Percentiles rank a stretch among this genome's conserved stretches.
Conservation (phyloP, 2,329 filamentous ascomycete species). For the Xylariaceae sp. region DNA sequence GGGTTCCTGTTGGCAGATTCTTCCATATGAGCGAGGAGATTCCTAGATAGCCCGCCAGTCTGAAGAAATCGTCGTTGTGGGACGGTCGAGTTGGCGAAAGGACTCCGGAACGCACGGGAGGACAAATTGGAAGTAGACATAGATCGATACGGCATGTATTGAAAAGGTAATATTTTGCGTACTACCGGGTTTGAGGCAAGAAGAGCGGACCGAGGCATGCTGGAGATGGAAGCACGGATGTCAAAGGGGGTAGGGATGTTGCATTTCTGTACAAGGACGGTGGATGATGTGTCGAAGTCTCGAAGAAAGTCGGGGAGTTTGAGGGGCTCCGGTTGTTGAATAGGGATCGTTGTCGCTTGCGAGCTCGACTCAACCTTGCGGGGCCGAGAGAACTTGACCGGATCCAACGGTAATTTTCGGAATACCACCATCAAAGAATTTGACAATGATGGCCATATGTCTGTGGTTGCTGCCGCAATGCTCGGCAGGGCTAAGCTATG, state of each 20-base stretch:
- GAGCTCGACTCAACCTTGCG: constrained; percentile 12
- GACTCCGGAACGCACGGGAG: constrained; percentile 22
- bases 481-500: constrained; percentile 39
- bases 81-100: constrained; percentile 15
- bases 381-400: constrained; percentile 11
- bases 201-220: constrained; percentile 35
- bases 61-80: constrained; percentile 44
- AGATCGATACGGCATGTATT: constrained; percentile 24
- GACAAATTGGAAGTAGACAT: constrained; percentile 31
- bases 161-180: constrained; percentile 30
- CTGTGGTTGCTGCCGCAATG: constrained; percentile 47
- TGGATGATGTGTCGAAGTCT: constrained; percentile 26
- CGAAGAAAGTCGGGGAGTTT: constrained; percentile 42
- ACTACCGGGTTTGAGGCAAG: constrained; percentile 35
- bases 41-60: constrained; percentile 57
- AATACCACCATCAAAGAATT: constrained; percentile 44
- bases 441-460: constrained; percentile 50
- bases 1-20: constrained; percentile 93
- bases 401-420: constrained; percentile 26
- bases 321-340: constrained; percentile 17
- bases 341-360: constrained; percentile 9
- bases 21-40: constrained; percentile 81
- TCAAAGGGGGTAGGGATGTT: constrained; percentile 34
- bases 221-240: constrained; percentile 38
- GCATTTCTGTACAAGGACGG: constrained; percentile 16